Evolutionary conservation across 306 rosid genomes (phyloP), one percentile per base, ranked within the genome.

Genomic region (Rubus idaeus): DNA sequence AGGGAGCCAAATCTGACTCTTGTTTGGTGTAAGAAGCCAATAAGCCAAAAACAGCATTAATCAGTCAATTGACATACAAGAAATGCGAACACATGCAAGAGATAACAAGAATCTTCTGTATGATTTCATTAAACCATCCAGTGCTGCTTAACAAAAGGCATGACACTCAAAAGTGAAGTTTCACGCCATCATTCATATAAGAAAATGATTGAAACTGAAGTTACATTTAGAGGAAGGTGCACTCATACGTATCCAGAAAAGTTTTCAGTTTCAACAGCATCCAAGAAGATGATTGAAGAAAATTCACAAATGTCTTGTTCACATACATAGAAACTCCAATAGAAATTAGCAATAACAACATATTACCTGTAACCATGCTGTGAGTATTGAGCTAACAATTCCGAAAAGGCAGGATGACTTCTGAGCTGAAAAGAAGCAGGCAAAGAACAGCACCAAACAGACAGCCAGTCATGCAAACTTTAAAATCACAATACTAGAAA

Each of bases 301-400:
- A 42, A 60, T 23, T 49, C 45, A 23, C 11, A 20, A 57, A 26
- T 9, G 21, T 20, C 45, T 56, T 21, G 12, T 55, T 17, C 39
- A 56, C 49, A 18, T 18, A 60, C 0, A 49, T 18, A 4, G 21
- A 71, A 44, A 30, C 26, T 55, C 49, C 60, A 68, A 55, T 39
- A 23, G 23, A 40, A 9, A 67, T 58, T 30, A 13, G 26, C 42
- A 41, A 71, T 50, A 21, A 58, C 30, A 73, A 53, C 37, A 71
- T 68, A 51, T 82, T 73, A 95, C 98, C 98, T 92, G 94, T 90
- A 92, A 76, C 96, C 90, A 75, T 79, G 92, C 71, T 86, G 91
- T 71, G 96, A 90, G 83, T 92, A 89, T 75, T 90, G 91, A 51
- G 89, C 82, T 18, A 83, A 68, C 87, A 95, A 82, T 79, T 90